Evolutionary conservation across 371 early-diverging fungal species (phyloP), one percentile per base, ranked within the genome.

Genomic region (Phascolomyces articulosus): DNA sequence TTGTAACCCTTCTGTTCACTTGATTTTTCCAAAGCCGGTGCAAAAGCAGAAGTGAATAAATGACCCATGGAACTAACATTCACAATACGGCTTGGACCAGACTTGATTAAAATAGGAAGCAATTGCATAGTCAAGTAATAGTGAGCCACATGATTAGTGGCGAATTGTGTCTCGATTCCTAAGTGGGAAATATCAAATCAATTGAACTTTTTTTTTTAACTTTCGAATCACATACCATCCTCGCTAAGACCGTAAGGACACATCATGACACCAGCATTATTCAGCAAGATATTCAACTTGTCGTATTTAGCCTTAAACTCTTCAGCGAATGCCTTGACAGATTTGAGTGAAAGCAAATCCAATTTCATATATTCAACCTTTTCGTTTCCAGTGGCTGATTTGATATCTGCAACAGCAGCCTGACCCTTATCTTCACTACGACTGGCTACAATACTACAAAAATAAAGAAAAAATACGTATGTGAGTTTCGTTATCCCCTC

Each of bases 71-170:
- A 86, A 31, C 80, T 77, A 21, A 87, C 74, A 57, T 74, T 81
- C 26, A 90, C 85, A 31, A 92, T 77, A 23, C 91, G 78, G 21
- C 86, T 76, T 15, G 84, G 77, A 10, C 71, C 65, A 20, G 84
- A 76, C 40, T 70, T 60, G 57, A 85, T 82, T 63, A 93, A 69
- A 18, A 77, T n/a, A 53, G 89, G 89, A 8, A 93, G 68, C n/a
- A 94, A 79, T 1, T 74, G 70, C 54, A 69, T 79, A 18, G 91
- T 90, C 58, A 91, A 78, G 18, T 81, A 83, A 63, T 87, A 87
- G 55, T 90, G 92, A 16, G 90, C 95, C 38, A 95, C 72, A 63
- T 95, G 94, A 74, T 96, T 94, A 10, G 77, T 77, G 9, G 77
- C 80, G 38, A 76, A 73, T 56, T 78, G 75, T 0, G 40, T 64